Percentiles rank a stretch among this genome's conserved stretches.
phyloP scores from a whole-genome alignment of 768 basidiomycete genomes.

The Pulveroboletus sp. region DNA sequence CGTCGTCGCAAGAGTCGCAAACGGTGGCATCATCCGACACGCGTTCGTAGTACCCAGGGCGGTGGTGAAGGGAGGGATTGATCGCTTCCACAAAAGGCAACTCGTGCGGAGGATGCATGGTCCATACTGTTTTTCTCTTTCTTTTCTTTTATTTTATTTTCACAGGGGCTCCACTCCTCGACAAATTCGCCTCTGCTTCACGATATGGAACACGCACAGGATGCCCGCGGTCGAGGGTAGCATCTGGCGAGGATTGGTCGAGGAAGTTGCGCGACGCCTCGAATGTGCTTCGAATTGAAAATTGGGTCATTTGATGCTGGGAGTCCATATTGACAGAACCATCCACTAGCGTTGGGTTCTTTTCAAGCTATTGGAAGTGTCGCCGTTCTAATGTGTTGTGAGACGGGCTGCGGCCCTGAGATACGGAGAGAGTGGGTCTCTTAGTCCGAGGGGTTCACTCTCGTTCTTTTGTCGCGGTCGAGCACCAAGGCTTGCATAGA shows the following conservation, averaged over 20 bases:
- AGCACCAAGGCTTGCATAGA: constrained; percentile 12
- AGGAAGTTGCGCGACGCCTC: constrained; percentile 14
- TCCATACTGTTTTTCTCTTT: background rate
- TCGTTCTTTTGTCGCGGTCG: background rate
- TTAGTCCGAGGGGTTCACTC: constrained; percentile 5
- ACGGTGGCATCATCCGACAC: constrained; percentile 28
- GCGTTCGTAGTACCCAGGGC: constrained; percentile 7
- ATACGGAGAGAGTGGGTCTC: constrained; percentile 16
- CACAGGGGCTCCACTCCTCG: constrained; percentile 15
- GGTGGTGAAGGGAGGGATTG: constrained; percentile 2
- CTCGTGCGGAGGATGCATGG: constrained; percentile 18
- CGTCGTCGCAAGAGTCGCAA: constrained; percentile 26
- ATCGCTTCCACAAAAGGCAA: constrained; percentile 21
- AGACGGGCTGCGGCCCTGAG: constrained; percentile 24
- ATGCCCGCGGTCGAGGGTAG: constrained; percentile 29
- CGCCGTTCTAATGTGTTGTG: constrained; percentile 18
- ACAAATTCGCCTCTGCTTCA: constrained; percentile 20
- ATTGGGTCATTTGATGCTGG: constrained; percentile 23
- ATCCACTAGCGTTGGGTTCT: constrained; percentile 15
- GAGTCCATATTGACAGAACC: constrained; percentile 14
- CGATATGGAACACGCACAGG: constrained; percentile 30
- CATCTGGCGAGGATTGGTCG: constrained; percentile 18
- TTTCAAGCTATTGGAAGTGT: constrained; percentile 7
- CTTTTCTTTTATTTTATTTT: background rate
- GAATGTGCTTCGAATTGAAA: constrained; percentile 30